These are phyloP conservation scores for Daldinia sp. DNA, from an alignment of 2,329 filamentous ascomycete genomes.

Conservation along the genomic window DNA sequence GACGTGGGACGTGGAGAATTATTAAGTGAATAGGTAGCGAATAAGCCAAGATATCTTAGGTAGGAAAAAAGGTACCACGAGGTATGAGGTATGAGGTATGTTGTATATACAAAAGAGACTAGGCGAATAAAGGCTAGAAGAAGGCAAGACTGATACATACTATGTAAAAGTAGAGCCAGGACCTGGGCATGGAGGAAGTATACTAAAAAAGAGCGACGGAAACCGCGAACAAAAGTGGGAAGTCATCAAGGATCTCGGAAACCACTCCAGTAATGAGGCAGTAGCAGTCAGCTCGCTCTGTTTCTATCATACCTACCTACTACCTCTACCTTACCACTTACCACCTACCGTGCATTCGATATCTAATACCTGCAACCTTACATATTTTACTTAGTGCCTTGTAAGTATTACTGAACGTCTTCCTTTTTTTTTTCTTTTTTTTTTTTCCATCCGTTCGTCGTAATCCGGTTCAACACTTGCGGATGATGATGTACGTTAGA, in stretches of 20 bases:
- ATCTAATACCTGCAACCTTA: neutral
- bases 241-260: conserved; percentile 30
- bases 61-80: neutral
- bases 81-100: neutral
- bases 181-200: conserved; percentile 1
- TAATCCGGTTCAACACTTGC: conserved; percentile 30
- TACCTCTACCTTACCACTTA: conserved; percentile 7
- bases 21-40: conserved; percentile 15
- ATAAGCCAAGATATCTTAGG: neutral
- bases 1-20: conserved; percentile 15
- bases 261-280: conserved; percentile 13
- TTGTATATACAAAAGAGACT: conserved; percentile 4
- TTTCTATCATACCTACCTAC: neutral
- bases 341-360: neutral
- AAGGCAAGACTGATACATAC: neutral
- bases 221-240: conserved; percentile 30
- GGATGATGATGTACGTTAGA: conserved; percentile 12
- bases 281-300: conserved; percentile 11
- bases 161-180: no score
- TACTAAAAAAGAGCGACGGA: conserved; percentile 18
- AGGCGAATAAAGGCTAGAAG: conserved; percentile 5
- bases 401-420: no score
- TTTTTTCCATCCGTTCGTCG: no score
- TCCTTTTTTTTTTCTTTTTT: no score
- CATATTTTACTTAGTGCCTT: neutral